phyloP scores from a whole-genome alignment of 441 rosid genomes.

The Pelargonium cotyledonis region DNA sequence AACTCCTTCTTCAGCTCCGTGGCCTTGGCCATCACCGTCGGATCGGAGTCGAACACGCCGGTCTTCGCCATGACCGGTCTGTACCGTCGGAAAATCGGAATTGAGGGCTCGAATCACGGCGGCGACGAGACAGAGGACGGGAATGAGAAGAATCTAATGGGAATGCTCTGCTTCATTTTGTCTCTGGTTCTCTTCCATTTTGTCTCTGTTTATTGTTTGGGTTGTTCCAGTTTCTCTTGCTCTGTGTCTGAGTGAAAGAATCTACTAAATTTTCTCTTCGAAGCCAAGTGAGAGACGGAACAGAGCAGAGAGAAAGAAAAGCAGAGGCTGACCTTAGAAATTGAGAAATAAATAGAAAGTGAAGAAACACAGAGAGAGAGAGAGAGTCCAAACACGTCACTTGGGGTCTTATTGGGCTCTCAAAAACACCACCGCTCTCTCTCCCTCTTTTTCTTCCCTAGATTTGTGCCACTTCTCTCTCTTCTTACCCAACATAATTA shows the following conservation, averaged over 20 bases:
- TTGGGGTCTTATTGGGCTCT: not conserved
- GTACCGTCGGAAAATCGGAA: not conserved
- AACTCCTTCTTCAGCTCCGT: constrained; percentile 63
- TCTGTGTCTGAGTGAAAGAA: not conserved
- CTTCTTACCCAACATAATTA: not conserved
- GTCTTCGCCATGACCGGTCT: constrained; percentile 57
- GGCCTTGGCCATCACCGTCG: constrained; percentile 28
- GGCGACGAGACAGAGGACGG: not conserved
- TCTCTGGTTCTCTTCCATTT: not conserved
- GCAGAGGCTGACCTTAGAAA: no score
- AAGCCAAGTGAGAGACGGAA: not conserved
- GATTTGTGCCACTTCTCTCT: not conserved
- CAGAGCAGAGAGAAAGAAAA: not conserved
- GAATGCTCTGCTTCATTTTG: constrained; percentile 1
- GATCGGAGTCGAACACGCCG: constrained; percentile 39
- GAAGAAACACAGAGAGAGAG: no score
- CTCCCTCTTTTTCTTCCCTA: not conserved
- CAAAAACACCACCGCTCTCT: not conserved
- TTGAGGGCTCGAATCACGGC: not conserved
- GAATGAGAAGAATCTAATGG: no score
- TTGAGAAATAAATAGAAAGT: not conserved
- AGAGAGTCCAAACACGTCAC: no score
- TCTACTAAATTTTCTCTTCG: no score
- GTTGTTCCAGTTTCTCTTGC: no score
- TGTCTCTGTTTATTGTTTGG: no score